Base-by-base conservation (phyloP, 805 yeast genomes). In the Candida andamanensis region DNA sequence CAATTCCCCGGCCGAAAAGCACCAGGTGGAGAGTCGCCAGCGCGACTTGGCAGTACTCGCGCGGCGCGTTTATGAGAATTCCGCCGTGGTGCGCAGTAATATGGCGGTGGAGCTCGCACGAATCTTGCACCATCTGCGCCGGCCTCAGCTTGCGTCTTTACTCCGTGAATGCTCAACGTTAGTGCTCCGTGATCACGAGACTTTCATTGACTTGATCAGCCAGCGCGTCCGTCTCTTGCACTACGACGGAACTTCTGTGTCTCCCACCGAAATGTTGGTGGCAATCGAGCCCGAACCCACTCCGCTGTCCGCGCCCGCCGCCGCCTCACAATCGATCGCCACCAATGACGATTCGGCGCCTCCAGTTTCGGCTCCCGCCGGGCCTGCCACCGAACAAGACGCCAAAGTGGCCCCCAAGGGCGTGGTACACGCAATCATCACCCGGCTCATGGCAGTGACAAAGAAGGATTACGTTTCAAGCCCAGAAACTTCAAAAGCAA, bases 21-120 rank as follows among this genome's bases (percentile, higher is more conserved):
- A n/a, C n/a, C n/a, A n/a, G n/a, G n/a, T n/a, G n/a, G n/a, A n/a
- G n/a, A n/a, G n/a, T n/a, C n/a, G n/a, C n/a, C n/a, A n/a, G n/a
- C 37, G 36, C 17, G 33, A 25, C 6, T 21, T 54, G 14, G 63
- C 76, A 1, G 60, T 75, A 9, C 58, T 86, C 20, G 52, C 80
- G 1, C 71, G 95, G 49, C 65, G 82, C 26, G 78, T 87, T 36
- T 76, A 80, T 50, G 97, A 87, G 52, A 71, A 76, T 3, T 51
- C 60, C 0, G 68, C 64, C 0, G 57, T 73, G 9, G 58, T 85
- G 4, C 60, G 63, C 17, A 58, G 60, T 7, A 56, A 72, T 23
- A 72, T 85, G 46, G 45, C 57, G 1, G 59, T 67, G 15, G 86
- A 80, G 35, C 50, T 84, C 8, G 51, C 66, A 3, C 61, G 57